Conservation (phyloP, 371 early-diverging fungal genomes). For the Lichtheimia hyalospora region DNA sequence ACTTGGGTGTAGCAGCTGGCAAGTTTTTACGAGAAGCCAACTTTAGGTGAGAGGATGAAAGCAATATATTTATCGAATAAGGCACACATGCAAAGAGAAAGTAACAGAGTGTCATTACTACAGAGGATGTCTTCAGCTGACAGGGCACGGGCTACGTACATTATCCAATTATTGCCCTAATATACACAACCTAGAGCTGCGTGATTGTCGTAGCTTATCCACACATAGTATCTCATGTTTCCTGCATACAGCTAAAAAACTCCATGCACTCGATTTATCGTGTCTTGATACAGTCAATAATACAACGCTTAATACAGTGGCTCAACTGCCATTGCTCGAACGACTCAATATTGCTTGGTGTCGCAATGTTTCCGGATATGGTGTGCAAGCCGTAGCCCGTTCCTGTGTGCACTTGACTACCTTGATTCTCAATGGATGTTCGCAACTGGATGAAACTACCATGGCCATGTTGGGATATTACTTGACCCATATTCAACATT, state of each 20-base stretch:
- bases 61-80: neutral
- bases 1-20: slow-evolving; percentile 45
- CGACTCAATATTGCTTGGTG: slow-evolving; percentile 57
- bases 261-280: slow-evolving; percentile 47
- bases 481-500: slow-evolving; percentile 39
- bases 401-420: slow-evolving; percentile 37
- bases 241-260: slow-evolving; percentile 30
- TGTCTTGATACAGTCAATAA: slow-evolving; percentile 50
- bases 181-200: slow-evolving; percentile 43
- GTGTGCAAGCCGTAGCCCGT: slow-evolving; percentile 31
- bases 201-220: slow-evolving; percentile 50
- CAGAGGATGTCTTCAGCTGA: slow-evolving; percentile 62
- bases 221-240: slow-evolving; percentile 48
- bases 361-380: slow-evolving; percentile 50
- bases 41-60: slow-evolving; percentile 38
- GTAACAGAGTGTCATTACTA: neutral
- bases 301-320: slow-evolving; percentile 37
- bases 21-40: slow-evolving; percentile 51
- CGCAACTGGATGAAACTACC: slow-evolving; percentile 43
- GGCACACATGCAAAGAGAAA: neutral
- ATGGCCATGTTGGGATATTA: slow-evolving; percentile 37
- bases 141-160: slow-evolving; percentile 44
- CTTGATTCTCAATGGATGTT: slow-evolving; percentile 53
- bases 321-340: slow-evolving; percentile 33
- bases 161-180: slow-evolving; percentile 56